Evolutionary conservation across 306 rosid species (phyloP), one percentile per base, ranked within the genome.

Genomic region (Astragalus membranaceus): DNA sequence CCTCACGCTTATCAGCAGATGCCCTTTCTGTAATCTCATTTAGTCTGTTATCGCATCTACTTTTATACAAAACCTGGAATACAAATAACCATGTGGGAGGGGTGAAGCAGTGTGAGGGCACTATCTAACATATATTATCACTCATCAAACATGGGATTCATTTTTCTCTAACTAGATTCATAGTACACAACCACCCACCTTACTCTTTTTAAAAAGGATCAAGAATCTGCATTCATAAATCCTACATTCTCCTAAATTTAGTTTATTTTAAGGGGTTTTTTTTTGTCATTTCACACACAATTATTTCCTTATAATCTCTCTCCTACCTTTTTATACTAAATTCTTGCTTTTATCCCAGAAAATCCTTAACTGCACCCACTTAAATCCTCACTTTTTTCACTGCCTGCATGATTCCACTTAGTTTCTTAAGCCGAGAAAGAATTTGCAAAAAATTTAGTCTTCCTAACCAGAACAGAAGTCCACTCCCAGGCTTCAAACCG

Each of bases 11-110:
- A 76, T 93, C 97, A 30, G 96, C 92, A 76, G 91, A 81, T 66
- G 97, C 96, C 86, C 97, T 93, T 82, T 88, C 97, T 43, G 96
- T 93, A 62, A 93, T 93, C 83, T 93, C 98, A 73, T 93, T 93
- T 54, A 93, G 75, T 74, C 89, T 83, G 77, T 93, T 93, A 70
- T 90, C 97, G 69, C 98, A 90, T 82, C 98, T 88, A 72, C 96
- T 93, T 80, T 80, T 93, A 77, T 93, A 87, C 36, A 93, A 71
- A 75, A 93, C 96, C 98, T 93, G 88, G 47, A 59, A 79, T 60
- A 62, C 43, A 77, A 54, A 68, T 33, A 67, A 41, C 51, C 62
- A 72, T 67, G 37, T 57, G 48, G n/a, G 48, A 66, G 8, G n/a
- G 32, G 2, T 8, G 16, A 47, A n/a, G 46, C 33, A 10, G 55